These are phyloP conservation scores for Fusarium tanahbumbuense DNA, from an alignment of 2,329 filamentous ascomycete species.

Conservation along the genomic window DNA sequence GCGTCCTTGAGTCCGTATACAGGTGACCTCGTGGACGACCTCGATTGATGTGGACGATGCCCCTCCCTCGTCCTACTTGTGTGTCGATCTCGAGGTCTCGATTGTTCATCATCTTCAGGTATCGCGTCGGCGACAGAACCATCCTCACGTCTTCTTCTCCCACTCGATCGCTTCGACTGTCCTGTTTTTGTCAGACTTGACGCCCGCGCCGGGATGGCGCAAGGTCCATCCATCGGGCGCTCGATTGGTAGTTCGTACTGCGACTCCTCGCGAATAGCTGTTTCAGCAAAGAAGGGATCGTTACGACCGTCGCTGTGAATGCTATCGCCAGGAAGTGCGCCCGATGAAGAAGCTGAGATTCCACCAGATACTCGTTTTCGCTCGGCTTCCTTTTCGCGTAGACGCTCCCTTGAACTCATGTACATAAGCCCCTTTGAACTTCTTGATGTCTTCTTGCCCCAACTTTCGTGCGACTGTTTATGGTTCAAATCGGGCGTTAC, in stretches of 20 bases:
- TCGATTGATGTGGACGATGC: conserved; percentile 21
- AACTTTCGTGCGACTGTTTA: conserved; percentile 70
- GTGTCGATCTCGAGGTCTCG: conserved; percentile 39
- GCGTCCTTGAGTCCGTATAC: conserved; percentile 42
- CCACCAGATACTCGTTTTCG: conserved; percentile 62
- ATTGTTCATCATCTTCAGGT: conserved; percentile 56
- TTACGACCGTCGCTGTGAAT: conserved; percentile 53
- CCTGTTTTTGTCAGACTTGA: conserved; percentile 73
- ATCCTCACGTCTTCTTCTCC: conserved; percentile 62
- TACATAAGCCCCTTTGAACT: conserved; percentile 73
- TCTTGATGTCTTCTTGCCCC: conserved; percentile 67
- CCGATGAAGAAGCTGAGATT: conserved; percentile 34
- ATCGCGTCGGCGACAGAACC: conserved; percentile 53
- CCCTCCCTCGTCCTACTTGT: conserved; percentile 33
- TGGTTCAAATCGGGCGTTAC: conserved; percentile 62
- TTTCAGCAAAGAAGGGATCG: conserved; percentile 65
- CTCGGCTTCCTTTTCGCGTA: conserved; percentile 72
- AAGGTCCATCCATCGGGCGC: conserved; percentile 53
- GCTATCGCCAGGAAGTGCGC: conserved; percentile 54
- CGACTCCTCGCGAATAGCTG: conserved; percentile 67
- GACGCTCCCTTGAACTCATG: conserved; percentile 77
- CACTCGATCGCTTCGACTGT: conserved; percentile 64
- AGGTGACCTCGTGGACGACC: conserved; percentile 30
- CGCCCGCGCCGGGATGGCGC: conserved; percentile 73
- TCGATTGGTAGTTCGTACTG: conserved; percentile 46